Evolutionary conservation across 805 yeast species (phyloP).

Genomic region (Yarrowia bubula): DNA sequence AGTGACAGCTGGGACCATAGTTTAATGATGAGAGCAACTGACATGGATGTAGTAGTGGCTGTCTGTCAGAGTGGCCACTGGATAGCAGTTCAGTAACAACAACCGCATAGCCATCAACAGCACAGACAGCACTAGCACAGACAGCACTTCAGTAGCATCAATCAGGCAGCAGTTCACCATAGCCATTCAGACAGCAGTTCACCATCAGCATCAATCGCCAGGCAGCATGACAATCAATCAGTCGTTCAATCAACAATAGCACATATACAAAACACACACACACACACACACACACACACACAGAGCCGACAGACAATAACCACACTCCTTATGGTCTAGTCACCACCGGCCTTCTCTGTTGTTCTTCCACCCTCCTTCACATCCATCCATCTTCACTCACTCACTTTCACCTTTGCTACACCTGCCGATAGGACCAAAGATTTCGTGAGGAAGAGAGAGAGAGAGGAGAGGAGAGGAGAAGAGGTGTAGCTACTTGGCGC

Average conservation of each 20-base stretch:
- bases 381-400: constrained; percentile 11
- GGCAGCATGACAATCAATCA: background rate
- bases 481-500: background rate
- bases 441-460: constrained; percentile 16
- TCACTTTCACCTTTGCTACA: constrained; percentile 25
- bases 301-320: background rate
- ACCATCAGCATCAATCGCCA: background rate
- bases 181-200: background rate
- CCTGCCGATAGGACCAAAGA: constrained; percentile 25
- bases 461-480: constrained; percentile 26
- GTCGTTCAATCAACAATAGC: background rate
- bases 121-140: background rate
- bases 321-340: too few relatives aligned
- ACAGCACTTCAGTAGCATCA: background rate
- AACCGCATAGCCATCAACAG: too few relatives aligned
- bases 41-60: too few relatives aligned
- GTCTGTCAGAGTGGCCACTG: too few relatives aligned
- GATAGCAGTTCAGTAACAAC: background rate
- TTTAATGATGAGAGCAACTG: too few relatives aligned
- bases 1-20: too few relatives aligned
- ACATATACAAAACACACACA: background rate
- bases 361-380: background rate
- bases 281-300: too few relatives aligned
- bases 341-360: background rate
- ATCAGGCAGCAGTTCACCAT: background rate